Evolutionary conservation across 108 stramenopile species (phyloP), one percentile per base, ranked within the genome.

Genomic region (Mediolabrus comicus): DNA sequence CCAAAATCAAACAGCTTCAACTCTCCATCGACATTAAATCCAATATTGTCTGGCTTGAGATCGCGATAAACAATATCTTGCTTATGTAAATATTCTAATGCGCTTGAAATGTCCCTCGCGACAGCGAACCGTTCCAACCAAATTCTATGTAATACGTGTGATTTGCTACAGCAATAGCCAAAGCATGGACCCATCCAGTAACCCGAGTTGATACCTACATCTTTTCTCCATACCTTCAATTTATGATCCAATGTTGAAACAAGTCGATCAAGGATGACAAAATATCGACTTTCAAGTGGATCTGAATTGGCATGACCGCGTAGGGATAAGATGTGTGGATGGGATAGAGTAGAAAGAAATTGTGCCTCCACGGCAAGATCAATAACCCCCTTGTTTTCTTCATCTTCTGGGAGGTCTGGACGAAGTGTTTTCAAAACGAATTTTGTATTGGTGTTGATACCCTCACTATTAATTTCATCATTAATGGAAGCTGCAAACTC

Each of bases 321-420:
- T 74, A 95, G 84, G 11, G 85, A 77, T 41, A 95, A 80, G 36
- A 95, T 91, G 74, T 91, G 87, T 9, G 86, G 84, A 67, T 95
- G 94, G 12, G 63, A 58, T 39, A 95, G 65, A 0, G 74, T 74
- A 0, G 68, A 29, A 0, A 95, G 71, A 46, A 95, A 92, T 60
- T 87, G 86, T 8, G 94, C 87, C 58, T 95, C 94, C 53, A 95
- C 90, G 24, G 94, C 94, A 30, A 95, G 64, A 79, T 95, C 94
- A 16, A 89, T 80, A 41, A 95, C 79, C 32, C 94, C 94, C 84
- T 94, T 94, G 54, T 75, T 70, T 38, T 90, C 74, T 65, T 94
- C 93, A 53, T 94, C 90, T 54, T 88, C 89, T 10, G 86, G 86
- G 16, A 94, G 72, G 64, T 94, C 93, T 8, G 75, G 74, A 8